Conservation (phyloP, 441 rosid species). For the Pelargonium myrrhifolium region DNA sequence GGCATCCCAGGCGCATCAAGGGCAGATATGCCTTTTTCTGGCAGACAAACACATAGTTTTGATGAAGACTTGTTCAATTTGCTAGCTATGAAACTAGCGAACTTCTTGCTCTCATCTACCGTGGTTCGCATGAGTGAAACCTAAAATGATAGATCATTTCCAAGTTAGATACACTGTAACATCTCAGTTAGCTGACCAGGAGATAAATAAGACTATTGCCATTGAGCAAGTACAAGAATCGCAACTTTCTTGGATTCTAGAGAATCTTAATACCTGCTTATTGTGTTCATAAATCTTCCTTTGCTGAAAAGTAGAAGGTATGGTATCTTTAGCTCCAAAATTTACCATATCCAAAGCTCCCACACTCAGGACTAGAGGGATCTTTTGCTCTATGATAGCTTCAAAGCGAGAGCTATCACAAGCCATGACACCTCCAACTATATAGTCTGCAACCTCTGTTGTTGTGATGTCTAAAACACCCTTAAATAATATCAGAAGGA, state of each 20-base stretch:
- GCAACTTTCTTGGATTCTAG: neutral
- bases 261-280: conserved; percentile 47
- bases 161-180: neutral
- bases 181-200: neutral
- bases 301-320: conserved; percentile 56
- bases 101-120: conserved; percentile 61
- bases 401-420: conserved; percentile 83
- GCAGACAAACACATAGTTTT: conserved; percentile 59
- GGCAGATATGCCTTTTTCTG: conserved; percentile 74
- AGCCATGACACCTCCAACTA: conserved; percentile 92
- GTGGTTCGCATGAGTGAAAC: conserved; percentile 80
- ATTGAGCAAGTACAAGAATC: neutral
- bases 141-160: conserved; percentile 31
- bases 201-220: neutral
- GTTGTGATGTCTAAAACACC: conserved; percentile 85
- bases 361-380: conserved; percentile 78
- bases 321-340: conserved; percentile 71
- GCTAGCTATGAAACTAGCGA: conserved; percentile 69
- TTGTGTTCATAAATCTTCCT: conserved; percentile 75
- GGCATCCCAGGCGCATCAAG: conserved; percentile 73
- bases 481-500: conserved; percentile 24
- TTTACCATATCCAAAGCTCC: conserved; percentile 96
- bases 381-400: conserved; percentile 56
- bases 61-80: conserved; percentile 67
- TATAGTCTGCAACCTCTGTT: conserved; percentile 87